Base-by-base conservation (phyloP, 164 flowering plant genomes). In the Brasenia schreberi region DNA sequence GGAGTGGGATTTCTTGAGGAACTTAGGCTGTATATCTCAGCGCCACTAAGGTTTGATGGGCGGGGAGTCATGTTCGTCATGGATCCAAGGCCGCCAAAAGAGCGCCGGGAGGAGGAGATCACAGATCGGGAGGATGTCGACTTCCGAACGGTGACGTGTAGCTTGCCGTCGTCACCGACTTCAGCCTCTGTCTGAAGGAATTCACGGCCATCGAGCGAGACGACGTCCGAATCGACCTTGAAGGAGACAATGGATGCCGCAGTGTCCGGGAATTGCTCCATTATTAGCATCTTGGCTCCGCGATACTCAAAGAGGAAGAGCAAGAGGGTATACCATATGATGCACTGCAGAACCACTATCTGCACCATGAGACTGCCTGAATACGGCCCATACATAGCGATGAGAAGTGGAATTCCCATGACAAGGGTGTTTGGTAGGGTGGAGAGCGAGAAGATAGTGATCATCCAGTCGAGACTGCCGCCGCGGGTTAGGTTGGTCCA, bases 61-160 rank as follows among this genome's bases (percentile, higher is more conserved):
- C 87, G 77, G 6, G 86, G 89, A 6, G 87, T 85, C 58, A 81
- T 62, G 18, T 75, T 77, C 6, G 78, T 58, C 58, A 83, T 69
- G 19, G 86, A 77, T 6, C 83, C 81, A 5, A 75, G 67, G 14
- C 68, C 80, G 0, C 79, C 72, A 44, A 69, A 68, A 77, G 79
- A 0, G 82, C 76, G 14, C 76, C 83, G 5, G 86, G 27, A 23
- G 75, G 27, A 23, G 75, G 70, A 91, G 43, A 91, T 81, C 56
- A 87, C 97, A 1, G 97, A 91, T 53, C 96, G 77, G 27, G 27
- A 81, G 0, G 85, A 81, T 14, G 79, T 81, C 62, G 87, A 83
- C 69, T 84, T 74, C 63, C 89, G 70, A 78, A 84, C 81, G 3
- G 84, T 75, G 63, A 84, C 84, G 1, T 73, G 78, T 68, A 84